These are phyloP conservation scores for Saturnispora gosingensis DNA, from an alignment of 805 yeast genomes.

Conservation along the genomic window DNA sequence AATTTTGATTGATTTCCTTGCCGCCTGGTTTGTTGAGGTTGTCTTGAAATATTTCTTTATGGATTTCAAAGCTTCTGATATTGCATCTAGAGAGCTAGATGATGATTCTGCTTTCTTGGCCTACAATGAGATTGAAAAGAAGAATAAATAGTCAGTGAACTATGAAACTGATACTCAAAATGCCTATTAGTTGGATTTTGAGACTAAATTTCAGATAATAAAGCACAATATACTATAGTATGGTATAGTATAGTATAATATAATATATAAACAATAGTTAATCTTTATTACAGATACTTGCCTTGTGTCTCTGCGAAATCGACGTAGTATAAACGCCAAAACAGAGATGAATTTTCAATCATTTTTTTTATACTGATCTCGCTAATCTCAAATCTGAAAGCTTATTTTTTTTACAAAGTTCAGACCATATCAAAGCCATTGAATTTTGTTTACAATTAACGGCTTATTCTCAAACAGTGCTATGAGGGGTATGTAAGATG, in stretches of 20 bases:
- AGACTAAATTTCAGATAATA: too few relatives aligned
- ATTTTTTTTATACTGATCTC: not conserved
- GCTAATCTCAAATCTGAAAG: not conserved
- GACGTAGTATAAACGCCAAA: not conserved
- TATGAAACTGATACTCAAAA: too few relatives aligned
- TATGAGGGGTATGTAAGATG: constrained; percentile 10
- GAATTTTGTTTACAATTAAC: not conserved
- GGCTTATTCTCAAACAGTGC: not conserved
- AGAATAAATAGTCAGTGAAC: constrained; percentile 6
- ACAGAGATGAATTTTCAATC: too few relatives aligned
- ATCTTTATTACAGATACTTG: not conserved
- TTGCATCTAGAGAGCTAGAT: constrained; percentile 41
- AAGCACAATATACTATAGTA: too few relatives aligned
- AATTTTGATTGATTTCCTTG: constrained; percentile 66
- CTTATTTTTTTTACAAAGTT: not conserved
- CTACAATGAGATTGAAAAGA: not conserved
- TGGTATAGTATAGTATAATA: not conserved
- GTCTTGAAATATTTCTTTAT: constrained; percentile 77
- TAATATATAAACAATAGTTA: not conserved
- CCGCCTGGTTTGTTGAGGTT: constrained; percentile 69
- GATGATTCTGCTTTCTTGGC: constrained; percentile 12
- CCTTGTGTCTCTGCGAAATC: not conserved
- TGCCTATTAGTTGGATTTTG: not conserved
- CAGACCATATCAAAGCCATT: not conserved
- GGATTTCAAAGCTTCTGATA: constrained; percentile 89